Conservation (phyloP, 1,284 basidiomycete genomes). For the Cryptococcus maquisensis region DNA sequence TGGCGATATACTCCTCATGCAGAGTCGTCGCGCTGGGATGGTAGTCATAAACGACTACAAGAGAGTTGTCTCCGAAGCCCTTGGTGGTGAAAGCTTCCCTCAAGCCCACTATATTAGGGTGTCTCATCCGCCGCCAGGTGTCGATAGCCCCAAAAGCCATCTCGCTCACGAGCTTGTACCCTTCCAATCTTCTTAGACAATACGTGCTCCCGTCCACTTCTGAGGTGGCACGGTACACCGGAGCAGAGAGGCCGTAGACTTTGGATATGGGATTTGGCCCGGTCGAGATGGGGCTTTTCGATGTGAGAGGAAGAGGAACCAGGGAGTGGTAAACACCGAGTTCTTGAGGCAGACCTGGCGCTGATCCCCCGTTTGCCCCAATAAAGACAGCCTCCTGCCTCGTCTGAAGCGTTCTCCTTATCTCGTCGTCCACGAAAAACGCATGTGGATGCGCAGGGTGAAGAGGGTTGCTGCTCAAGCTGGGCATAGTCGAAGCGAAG, state of each 20-base stretch:
- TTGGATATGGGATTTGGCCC: conserved; percentile 60
- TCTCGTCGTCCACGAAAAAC: conserved; percentile 65
- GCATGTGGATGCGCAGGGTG: conserved; percentile 49
- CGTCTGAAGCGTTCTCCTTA: conserved; percentile 74
- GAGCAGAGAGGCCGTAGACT: conserved; percentile 63
- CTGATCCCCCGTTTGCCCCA: conserved; percentile 21
- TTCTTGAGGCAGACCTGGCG: conserved; percentile 71
- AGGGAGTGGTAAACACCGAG: conserved; percentile 88
- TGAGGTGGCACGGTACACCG: conserved; percentile 77
- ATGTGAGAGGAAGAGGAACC: conserved; percentile 57
- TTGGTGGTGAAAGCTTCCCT: conserved; percentile 94
- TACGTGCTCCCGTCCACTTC: conserved; percentile 75
- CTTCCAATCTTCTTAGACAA: conserved; percentile 77
- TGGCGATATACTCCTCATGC: conserved; percentile 60
- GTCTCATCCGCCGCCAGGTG: conserved; percentile 77
- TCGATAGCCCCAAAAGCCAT: conserved; percentile 79
- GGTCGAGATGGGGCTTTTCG: not conserved
- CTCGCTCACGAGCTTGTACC: conserved; percentile 77
- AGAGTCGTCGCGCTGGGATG: conserved; percentile 81
- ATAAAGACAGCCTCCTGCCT: conserved; percentile 71
- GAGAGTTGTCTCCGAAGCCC: conserved; percentile 86
- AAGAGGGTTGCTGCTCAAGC: conserved; percentile 49
- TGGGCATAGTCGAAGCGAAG: conserved; percentile 65
- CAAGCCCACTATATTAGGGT: conserved; percentile 81
- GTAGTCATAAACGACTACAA: conserved; percentile 90